phyloP scores from a whole-genome alignment of 176 grass and related monocot species.

The Paspalum vaginatum region DNA sequence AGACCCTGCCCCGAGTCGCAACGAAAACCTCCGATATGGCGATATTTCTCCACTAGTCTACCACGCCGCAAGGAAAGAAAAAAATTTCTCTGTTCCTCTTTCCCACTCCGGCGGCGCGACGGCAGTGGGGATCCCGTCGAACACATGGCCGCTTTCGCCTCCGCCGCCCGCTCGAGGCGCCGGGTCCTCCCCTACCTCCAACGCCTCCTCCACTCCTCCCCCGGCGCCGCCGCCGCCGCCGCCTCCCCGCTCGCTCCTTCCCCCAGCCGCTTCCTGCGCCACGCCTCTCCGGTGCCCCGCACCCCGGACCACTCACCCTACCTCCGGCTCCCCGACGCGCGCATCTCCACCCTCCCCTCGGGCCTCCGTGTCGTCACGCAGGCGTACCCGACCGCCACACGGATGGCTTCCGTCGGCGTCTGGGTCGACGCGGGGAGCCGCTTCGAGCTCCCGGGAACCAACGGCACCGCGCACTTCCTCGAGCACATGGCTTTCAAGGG shows the following conservation, averaged over 20 bases:
- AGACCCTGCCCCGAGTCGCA: slow-evolving; percentile 2
- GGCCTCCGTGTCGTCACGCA: slow-evolving; percentile 88
- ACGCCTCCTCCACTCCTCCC: slow-evolving; percentile 48
- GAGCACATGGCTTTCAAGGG: slow-evolving; percentile 99
- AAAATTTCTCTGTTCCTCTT: not conserved
- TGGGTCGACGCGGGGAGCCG: slow-evolving; percentile 98
- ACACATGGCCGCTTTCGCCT: slow-evolving; percentile 39
- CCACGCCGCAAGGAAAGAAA: slow-evolving; percentile 36
- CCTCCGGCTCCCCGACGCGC: slow-evolving; percentile 69
- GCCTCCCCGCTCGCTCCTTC: slow-evolving; percentile 35
- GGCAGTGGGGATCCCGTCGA: slow-evolving; percentile 37
- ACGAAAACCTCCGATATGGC: slow-evolving; percentile 5
- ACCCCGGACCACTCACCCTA: slow-evolving; percentile 64
- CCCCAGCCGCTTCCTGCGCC: slow-evolving; percentile 73
- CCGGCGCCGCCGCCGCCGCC: slow-evolving; percentile 21
- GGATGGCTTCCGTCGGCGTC: slow-evolving; percentile 82
- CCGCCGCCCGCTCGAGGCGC: slow-evolving; percentile 47
- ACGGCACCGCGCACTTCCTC: slow-evolving; percentile 97
- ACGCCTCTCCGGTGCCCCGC: slow-evolving; percentile 58
- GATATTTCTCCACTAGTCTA: not conserved
- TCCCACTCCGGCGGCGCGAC: slow-evolving; percentile 46
- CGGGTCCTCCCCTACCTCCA: slow-evolving; percentile 33
- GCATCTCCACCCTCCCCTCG: slow-evolving; percentile 67
- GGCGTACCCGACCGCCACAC: slow-evolving; percentile 60
- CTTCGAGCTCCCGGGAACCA: slow-evolving; percentile 82